Evolutionary conservation across 2,329 filamentous ascomycete species (phyloP).

Genomic region (Amesomyces nigricolor): DNA sequence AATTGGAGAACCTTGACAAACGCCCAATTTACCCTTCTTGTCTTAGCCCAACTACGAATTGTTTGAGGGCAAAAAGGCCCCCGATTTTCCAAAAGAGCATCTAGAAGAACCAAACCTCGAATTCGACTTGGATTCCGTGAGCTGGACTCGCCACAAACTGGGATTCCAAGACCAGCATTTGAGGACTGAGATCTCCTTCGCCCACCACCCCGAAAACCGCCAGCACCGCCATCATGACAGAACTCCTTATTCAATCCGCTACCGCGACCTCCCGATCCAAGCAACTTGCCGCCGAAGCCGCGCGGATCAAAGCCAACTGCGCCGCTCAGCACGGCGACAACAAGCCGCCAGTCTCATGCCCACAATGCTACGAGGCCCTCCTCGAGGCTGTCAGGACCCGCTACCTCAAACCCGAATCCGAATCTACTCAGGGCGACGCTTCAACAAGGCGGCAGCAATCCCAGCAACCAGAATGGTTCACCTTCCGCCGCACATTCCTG

Average conservation of each 20-base stretch:
- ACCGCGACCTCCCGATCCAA: constrained; percentile 19
- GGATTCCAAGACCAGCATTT: not conserved
- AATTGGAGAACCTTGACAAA: no score
- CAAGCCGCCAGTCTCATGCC: constrained; percentile 40
- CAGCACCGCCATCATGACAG: constrained; percentile 19
- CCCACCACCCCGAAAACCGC: not conserved
- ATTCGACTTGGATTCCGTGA: not conserved
- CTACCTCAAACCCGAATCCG: constrained; percentile 31
- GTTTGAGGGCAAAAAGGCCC: no score
- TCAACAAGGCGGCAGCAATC: not conserved
- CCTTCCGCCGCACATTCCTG: constrained; percentile 43
- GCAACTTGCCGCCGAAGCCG: constrained; percentile 38
- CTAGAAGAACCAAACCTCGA: not conserved
- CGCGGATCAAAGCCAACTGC: constrained; percentile 40
- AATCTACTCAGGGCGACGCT: not conserved
- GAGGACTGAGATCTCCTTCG: not conserved
- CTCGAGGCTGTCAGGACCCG: constrained; percentile 41
- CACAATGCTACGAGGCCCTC: constrained; percentile 43
- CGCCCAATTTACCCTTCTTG: no score
- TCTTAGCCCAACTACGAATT: no score
- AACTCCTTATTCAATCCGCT: constrained; percentile 23
- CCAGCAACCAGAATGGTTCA: constrained; percentile 47
- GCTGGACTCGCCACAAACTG: not conserved
- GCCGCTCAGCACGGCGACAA: constrained; percentile 34
- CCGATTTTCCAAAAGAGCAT: no score